A percentile compares a stretch with the other conserved stretches of the same genome.
These are phyloP conservation scores for Backusella westeae DNA, from an alignment of 192 early-diverging fungal species.

Conservation along the genomic window DNA sequence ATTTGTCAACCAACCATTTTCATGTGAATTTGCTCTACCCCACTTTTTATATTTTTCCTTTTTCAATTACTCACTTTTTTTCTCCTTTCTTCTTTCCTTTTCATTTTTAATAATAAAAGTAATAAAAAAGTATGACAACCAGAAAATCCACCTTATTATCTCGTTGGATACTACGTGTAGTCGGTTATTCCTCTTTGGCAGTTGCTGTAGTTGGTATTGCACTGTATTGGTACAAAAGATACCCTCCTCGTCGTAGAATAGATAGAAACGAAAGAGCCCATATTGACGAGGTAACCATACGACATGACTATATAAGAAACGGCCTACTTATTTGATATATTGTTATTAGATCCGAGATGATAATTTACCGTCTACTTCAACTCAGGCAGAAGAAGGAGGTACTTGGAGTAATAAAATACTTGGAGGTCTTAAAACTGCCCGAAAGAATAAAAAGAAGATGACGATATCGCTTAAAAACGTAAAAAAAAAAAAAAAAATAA, in stretches of 20 bases:
- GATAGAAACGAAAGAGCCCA: not conserved
- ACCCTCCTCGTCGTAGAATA: conserved; percentile 7
- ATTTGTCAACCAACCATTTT: not conserved
- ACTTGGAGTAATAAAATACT: conserved; percentile 35
- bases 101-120: not conserved
- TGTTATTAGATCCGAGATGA: not conserved
- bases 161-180: conserved; percentile 27
- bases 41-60: conserved; percentile 15
- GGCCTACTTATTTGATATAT: not conserved
- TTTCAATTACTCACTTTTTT: conserved; percentile 9
- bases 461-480: conserved; percentile 64
- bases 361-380: conserved; percentile 2
- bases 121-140: not conserved
- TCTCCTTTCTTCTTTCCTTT: not conserved
- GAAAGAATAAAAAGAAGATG: conserved; percentile 46
- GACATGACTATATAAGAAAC: not conserved
- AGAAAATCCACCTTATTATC: conserved; percentile 13
- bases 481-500: not conserved
- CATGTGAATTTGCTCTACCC: conserved; percentile 7
- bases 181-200: conserved; percentile 30
- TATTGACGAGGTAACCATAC: not conserved
- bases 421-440: conserved; percentile 9
- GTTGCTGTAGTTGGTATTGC: conserved; percentile 17
- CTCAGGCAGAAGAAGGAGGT: conserved; percentile 32
- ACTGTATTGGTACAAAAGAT: conserved; percentile 21